Evolutionary conservation across 176 grass and related monocot genomes (phyloP), one percentile per base, ranked within the genome.

Genomic region (Eragrostis nindensis): DNA sequence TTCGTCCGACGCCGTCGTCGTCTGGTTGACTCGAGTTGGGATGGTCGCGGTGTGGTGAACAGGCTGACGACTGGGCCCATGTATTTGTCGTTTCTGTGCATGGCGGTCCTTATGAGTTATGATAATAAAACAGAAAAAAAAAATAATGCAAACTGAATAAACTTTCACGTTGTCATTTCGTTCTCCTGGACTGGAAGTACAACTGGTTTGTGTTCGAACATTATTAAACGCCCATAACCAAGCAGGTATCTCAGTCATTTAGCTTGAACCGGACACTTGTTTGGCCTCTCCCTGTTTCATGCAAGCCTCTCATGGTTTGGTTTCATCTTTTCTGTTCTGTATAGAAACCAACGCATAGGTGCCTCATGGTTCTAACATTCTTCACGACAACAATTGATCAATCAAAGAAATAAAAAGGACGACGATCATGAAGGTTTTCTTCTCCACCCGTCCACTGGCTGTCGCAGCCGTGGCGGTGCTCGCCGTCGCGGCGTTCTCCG

Each of bases 251-350:
- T 43, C 32, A 44, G 16, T 79, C 27, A 64, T 36, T 36, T 70
- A 24, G 80, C 80, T 22, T 36, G 66, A 86, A 53, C 73, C 76
- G 29, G 67, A 87, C 84, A 89, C 86, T 77, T 68, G 88, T 69
- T 62, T 73, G 71, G 67, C 4, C 22, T 70, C 77, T 62, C 49
- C 64, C 14, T 62, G 65, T 62, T 50, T 81, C 61, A 82, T 87
- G 84, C 71, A 26, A 39, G 70, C 7, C 8, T 53, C 69, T 53
- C 41, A 11, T 3, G 19, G 46, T 11, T 45, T 1, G 15, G 30
- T 12, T 57, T 12, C 22, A 4, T 62, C 10, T 46, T 40, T 11
- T 62, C 22, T 55, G 21, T 11, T 62, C 22, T 55, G 21, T 14
- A 9, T 41, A n/a, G 76, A 62, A 62, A 78, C 19, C 4, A 1